phyloP scores from a whole-genome alignment of 1,284 basidiomycete genomes.

The Mrakiaceae sp. region DNA sequence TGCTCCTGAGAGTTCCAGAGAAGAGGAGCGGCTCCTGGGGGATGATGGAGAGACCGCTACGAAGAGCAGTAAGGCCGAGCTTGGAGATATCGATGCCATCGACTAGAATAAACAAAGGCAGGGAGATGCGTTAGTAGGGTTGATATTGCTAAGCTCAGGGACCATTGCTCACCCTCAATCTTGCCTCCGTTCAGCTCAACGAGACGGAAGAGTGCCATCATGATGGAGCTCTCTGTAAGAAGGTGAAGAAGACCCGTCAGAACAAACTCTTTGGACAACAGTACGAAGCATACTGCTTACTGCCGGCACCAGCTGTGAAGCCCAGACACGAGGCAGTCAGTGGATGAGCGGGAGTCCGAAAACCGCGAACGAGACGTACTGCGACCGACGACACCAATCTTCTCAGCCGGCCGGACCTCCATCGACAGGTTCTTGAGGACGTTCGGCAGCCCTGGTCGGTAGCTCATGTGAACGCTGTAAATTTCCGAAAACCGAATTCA shows the following conservation, averaged over 20 bases:
- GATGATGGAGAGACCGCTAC: slow-evolving; percentile 50
- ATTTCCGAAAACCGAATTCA: not conserved
- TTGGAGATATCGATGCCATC: slow-evolving; percentile 40
- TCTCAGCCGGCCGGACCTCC: slow-evolving; percentile 38
- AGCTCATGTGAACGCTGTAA: slow-evolving; percentile 36
- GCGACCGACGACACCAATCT: slow-evolving; percentile 43
- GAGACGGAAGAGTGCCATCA: slow-evolving; percentile 44
- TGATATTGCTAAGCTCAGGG: not conserved
- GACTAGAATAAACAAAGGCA: not conserved
- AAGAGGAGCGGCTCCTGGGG: slow-evolving; percentile 70
- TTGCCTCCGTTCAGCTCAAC: slow-evolving; percentile 35
- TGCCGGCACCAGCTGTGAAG: too few species aligned
- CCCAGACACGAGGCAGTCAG: too few species aligned
- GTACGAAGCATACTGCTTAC: too few species aligned
- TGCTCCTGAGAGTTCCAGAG: slow-evolving; percentile 36
- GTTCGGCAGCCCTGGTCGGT: slow-evolving; percentile 40
- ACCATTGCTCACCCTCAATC: slow-evolving; percentile 29
- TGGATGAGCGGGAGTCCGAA: too few species aligned
- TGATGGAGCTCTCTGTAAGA: slow-evolving; percentile 30
- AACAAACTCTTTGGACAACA: too few species aligned
- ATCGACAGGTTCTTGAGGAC: slow-evolving; percentile 50
- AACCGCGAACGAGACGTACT: not conserved
- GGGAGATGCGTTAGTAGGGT: slow-evolving; percentile 5
- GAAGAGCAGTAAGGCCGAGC: slow-evolving; percentile 42
- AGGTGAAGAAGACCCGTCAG: too few species aligned